phyloP scores from a whole-genome alignment of 2,329 filamentous ascomycete genomes.

The Lasiodiplodia gonubiensis region DNA sequence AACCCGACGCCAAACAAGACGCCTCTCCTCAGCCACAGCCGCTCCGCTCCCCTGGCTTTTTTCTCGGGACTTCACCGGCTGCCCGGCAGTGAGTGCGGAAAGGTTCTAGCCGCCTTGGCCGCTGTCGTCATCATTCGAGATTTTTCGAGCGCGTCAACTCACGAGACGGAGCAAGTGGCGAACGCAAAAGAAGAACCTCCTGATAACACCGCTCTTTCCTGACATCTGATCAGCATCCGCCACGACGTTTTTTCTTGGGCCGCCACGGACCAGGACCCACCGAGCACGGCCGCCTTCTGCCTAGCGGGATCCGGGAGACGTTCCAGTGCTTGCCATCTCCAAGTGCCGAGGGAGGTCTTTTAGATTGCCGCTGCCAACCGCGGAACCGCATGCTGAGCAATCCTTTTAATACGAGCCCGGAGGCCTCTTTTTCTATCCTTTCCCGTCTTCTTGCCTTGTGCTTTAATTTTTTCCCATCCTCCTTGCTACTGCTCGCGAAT shows the following conservation, averaged over 20 bases:
- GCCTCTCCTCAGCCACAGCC: conserved; percentile 10
- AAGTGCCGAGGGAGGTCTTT: conserved; percentile 15
- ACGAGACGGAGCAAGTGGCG: background rate
- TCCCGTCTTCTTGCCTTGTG: background rate
- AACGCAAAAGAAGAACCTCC: conserved; percentile 5
- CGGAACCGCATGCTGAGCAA: background rate
- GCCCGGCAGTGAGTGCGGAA: background rate
- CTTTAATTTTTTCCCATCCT: background rate
- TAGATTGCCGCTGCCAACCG: conserved; percentile 16
- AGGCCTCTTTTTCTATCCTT: background rate
- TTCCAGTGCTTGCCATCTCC: conserved; percentile 9
- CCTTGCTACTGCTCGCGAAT: conserved; percentile 1
- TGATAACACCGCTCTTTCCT: conserved; percentile 23
- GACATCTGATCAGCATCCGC: conserved; percentile 9
- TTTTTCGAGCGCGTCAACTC: background rate
- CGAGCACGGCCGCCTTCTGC: conserved; percentile 17
- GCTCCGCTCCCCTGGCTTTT: background rate
- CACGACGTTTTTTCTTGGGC: conserved; percentile 4
- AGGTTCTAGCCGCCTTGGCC: background rate
- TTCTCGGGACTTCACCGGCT: background rate
- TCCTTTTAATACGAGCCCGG: conserved; percentile 18
- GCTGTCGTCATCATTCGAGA: conserved; percentile 12
- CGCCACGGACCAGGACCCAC: conserved; percentile 13
- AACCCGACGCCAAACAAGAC: background rate
- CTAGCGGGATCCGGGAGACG: background rate